phyloP scores from a whole-genome alignment of 2,329 filamentous ascomycete genomes.

The Alternaria brassicicola region DNA sequence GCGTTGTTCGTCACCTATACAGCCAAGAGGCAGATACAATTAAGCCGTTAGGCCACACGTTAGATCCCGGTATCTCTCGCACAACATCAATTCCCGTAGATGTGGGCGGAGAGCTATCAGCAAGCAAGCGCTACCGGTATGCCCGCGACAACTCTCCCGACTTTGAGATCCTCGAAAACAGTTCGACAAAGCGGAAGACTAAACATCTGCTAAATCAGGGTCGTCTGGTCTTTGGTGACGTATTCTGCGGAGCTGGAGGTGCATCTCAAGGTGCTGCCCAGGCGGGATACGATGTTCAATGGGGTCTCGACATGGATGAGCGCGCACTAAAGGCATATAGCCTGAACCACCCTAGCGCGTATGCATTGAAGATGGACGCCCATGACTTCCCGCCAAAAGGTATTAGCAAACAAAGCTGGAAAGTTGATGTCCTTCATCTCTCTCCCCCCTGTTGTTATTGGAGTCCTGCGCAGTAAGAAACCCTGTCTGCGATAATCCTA shows the following conservation, averaged over 20 bases:
- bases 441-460: slow-evolving; percentile 28
- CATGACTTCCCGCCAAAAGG: slow-evolving; percentile 17
- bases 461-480: slow-evolving; percentile 26
- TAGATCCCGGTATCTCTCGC: not conserved
- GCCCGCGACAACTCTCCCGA: not conserved
- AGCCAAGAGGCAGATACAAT: not conserved
- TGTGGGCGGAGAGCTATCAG: not conserved
- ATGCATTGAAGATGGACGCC: slow-evolving; percentile 16
- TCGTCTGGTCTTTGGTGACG: slow-evolving; percentile 21
- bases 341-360: slow-evolving; percentile 16
- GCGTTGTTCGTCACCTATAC: slow-evolving; percentile 8
- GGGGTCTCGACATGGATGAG: slow-evolving; percentile 28
- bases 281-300: slow-evolving; percentile 19
- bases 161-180: not conserved
- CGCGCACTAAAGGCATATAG: slow-evolving; percentile 19
- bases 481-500: not conserved
- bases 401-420: not conserved
- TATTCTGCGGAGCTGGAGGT: slow-evolving; percentile 33
- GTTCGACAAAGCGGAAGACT: not conserved
- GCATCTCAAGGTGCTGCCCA: slow-evolving; percentile 27
- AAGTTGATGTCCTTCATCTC: slow-evolving; percentile 27
- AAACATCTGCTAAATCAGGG: not conserved
- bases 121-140: not conserved
- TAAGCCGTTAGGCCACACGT: not conserved
- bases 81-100: not conserved